These are phyloP conservation scores for Populus pruinosa DNA, from an alignment of 345 rosid species.

Conservation along the genomic window DNA sequence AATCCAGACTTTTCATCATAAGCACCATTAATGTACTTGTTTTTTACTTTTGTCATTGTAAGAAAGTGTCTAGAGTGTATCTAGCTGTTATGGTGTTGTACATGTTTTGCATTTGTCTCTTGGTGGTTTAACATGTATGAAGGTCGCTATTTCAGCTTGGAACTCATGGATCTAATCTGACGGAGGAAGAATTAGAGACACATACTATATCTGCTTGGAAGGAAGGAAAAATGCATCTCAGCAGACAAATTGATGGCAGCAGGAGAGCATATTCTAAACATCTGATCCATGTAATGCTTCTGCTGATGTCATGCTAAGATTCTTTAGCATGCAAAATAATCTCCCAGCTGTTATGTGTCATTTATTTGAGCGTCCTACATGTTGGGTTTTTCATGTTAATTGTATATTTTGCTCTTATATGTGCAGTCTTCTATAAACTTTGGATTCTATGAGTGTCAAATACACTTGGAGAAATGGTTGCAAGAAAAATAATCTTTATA, in stretches of 20 bases:
- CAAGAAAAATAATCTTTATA: neutral
- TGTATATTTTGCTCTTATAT: neutral
- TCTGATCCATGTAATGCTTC: slow-evolving; percentile 53
- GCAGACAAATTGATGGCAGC: slow-evolving; percentile 64
- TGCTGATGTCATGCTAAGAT: slow-evolving; percentile 3
- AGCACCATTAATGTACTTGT: neutral
- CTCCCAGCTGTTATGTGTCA: neutral
- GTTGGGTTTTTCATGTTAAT: neutral
- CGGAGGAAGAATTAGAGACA: slow-evolving; percentile 84
- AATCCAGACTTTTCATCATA: neutral
- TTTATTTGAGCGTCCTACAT: neutral
- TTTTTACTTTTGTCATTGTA: neutral
- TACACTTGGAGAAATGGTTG: neutral
- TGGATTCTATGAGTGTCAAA: neutral
- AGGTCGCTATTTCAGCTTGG: slow-evolving; percentile 53
- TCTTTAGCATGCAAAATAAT: slow-evolving; percentile 6
- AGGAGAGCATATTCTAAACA: slow-evolving; percentile 46
- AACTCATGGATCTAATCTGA: slow-evolving; percentile 75
- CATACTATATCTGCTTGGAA: slow-evolving; percentile 99
- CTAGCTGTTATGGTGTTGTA: neutral
- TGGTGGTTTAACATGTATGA: neutral
- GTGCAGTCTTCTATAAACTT: neutral
- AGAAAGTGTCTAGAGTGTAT: neutral
- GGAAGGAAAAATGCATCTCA: slow-evolving; percentile 69
- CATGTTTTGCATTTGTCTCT: neutral